Evolutionary conservation across 495 filamentous ascomycete genomes (phyloP), one percentile per base, ranked within the genome.

Genomic region (Collariella sp.): DNA sequence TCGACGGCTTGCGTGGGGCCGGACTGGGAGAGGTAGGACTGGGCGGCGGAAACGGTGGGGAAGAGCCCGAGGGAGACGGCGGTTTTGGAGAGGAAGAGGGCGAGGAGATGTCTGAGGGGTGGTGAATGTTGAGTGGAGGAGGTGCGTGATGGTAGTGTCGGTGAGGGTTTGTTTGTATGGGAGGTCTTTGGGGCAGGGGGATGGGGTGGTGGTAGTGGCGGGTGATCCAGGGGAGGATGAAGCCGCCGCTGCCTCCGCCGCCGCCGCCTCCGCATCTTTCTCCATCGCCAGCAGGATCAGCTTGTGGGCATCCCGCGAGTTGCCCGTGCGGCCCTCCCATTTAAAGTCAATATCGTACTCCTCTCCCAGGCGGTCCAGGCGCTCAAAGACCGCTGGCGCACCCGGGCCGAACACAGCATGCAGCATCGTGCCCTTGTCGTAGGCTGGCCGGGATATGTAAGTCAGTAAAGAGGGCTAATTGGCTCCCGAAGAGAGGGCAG

Each of bases 251-350:
- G 45, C 11, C 16, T 36, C 41, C 4, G 52, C 53, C 0, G 53
- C 6, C 56, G 63, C n/a, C n/a, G n/a, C n/a, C n/a, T n/a, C 9
- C 54, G 70, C 69, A 61, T 80, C 79, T 43, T 71, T 65, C 35
- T 79, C 81, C n/a, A 78, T 84, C 2, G 72, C 69, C 41, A 85
- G 79, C 57, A 88, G 81, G 26, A 93, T 75, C 46, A 96, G 64
- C 44, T 87, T 81, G 67, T 95, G 89, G 42, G 82, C 83, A 59
- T 91, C 83, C 38, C 83, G 69, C 26, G 88, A 86, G 46, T 80
- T 84, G 6, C 90, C 89, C 15, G 82, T 86, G 35, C 74, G 79
- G 33, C 89, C 89, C 7, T 79, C 77, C 61, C 85, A 88, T 41
- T 69, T 75, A 70, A 93, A 90, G 38, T 70, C 62, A 54, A 95